Conservation (phyloP, 306 rosid species). For the Fragaria nilgerrensis region DNA sequence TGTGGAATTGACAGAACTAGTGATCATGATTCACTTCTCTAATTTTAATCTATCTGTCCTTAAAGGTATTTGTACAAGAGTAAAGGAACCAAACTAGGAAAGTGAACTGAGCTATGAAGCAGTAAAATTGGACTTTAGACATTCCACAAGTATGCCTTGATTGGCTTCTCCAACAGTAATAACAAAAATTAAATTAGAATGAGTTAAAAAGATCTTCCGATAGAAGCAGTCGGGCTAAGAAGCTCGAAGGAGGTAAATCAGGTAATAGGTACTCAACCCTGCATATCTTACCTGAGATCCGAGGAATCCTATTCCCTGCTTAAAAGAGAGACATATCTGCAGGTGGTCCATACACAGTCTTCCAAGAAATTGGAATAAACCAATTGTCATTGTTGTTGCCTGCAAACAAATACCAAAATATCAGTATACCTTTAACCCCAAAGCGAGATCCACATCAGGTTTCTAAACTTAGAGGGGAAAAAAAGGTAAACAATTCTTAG, state of each 20-base stretch:
- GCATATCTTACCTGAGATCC: constrained; percentile 8
- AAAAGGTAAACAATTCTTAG: neutral
- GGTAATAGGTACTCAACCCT: neutral
- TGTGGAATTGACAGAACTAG: neutral
- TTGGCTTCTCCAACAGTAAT: neutral
- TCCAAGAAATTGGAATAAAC: constrained; percentile 81
- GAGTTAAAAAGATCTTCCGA: neutral
- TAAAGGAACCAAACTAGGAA: neutral
- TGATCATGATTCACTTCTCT: neutral
- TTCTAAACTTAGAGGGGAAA: neutral
- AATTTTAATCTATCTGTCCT: neutral
- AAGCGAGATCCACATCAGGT: neutral
- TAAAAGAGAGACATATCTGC: constrained; percentile 76
- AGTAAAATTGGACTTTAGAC: neutral
- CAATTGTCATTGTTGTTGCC: constrained; percentile 53
- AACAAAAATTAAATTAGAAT: neutral
- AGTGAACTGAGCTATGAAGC: no score
- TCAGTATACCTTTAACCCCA: neutral
- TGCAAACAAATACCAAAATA: constrained; percentile 24
- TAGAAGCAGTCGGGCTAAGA: neutral
- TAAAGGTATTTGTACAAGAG: neutral
- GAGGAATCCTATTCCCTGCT: constrained; percentile 21
- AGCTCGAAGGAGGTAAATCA: neutral
- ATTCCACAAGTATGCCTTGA: neutral
- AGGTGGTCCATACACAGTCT: constrained; percentile 78